Base-by-base conservation (phyloP, 768 basidiomycete genomes). In the Xerocomus potaroensis region DNA sequence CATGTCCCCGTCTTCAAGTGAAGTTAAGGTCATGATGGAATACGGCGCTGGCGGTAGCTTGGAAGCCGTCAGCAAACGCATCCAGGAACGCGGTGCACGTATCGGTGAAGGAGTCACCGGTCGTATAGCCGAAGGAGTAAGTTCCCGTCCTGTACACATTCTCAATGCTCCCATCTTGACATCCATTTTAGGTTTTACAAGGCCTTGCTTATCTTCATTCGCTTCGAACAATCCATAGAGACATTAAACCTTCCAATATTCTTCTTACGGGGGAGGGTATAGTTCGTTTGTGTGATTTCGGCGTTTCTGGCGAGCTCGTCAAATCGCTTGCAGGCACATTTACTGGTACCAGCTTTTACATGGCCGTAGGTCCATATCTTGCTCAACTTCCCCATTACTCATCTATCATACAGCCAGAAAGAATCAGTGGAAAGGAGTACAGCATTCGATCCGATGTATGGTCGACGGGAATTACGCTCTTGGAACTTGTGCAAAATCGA, bases 1-100 rank as follows among this genome's bases (percentile, higher is more conserved):
- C 68, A 84, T 86, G 77, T 81, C 83, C 12, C 87, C 86, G 18
- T 88, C 84, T 22, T 81, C 83, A 10, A 91, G 87, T 59, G 94
- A 98, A 67, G 84, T 99, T 58, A 94, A 94, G 64, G 88, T 99
- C 55, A 75, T 93, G 58, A 94, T 97, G 87, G 96, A 99, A 64
- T 83, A 70, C 56, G 69, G 88, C 64, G 89, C 92, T 59, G 91
- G 90, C 18, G 84, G 91, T 36, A 92, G 89, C 56, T 73, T 99
- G 51, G 96, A 99, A 64, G 77, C 85, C 18, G 83, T 98, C 31
- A 86, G 91, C 41, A 83, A 87, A 62, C 83, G 84, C 48, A 85
- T 93, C 69, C 84, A 83, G 59, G 81, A 87, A 50, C 76, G 81
- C 38, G 81, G 84, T 26, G 89, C 78, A 16, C 73, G 90, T 23